These are phyloP conservation scores for Mucor lusitanicus DNA, from an alignment of 371 early-diverging fungal genomes.

Conservation along the genomic window DNA sequence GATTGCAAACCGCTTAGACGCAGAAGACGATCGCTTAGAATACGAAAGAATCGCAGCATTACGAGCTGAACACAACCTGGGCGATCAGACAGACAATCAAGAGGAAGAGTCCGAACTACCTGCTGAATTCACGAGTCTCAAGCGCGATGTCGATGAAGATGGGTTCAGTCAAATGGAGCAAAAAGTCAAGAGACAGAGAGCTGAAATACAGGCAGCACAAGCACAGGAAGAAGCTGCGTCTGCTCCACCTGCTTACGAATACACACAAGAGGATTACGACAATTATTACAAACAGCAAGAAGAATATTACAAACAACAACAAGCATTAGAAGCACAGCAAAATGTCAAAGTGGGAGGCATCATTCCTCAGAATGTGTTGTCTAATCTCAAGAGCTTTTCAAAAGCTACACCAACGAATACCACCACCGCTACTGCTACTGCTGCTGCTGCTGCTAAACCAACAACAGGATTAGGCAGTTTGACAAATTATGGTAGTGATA, in stretches of 20 bases:
- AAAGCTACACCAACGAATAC: constrained; percentile 11
- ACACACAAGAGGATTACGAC: constrained; percentile 27
- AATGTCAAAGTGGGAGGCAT: constrained; percentile 30
- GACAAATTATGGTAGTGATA: constrained; percentile 51
- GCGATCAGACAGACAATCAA: constrained; percentile 50
- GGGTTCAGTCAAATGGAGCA: constrained; percentile 41
- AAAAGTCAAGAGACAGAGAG: constrained; percentile 39
- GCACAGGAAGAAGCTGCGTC: constrained; percentile 21
- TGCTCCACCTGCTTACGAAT: constrained; percentile 28
- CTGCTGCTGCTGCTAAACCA: neutral
- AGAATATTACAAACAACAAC: constrained; percentile 13
- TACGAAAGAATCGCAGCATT: constrained; percentile 22
- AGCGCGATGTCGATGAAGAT: constrained; percentile 42
- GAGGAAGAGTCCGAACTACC: constrained; percentile 69
- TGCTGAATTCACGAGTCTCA: constrained; percentile 45
- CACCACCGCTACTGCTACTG: neutral
- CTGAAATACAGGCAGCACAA: constrained; percentile 9
- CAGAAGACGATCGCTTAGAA: constrained; percentile 16
- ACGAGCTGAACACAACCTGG: constrained; percentile 32
- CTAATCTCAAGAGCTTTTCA: constrained; percentile 31
- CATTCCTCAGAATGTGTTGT: constrained; percentile 40
- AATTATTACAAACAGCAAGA: constrained; percentile 18
- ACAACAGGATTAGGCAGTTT: constrained; percentile 26
- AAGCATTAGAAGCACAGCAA: constrained; percentile 2
- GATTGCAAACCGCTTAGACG: constrained; percentile 45